Percentiles rank a stretch among this genome's conserved stretches.
phyloP scores from a whole-genome alignment of 768 basidiomycete genomes.

The Tremella mesenterica region DNA sequence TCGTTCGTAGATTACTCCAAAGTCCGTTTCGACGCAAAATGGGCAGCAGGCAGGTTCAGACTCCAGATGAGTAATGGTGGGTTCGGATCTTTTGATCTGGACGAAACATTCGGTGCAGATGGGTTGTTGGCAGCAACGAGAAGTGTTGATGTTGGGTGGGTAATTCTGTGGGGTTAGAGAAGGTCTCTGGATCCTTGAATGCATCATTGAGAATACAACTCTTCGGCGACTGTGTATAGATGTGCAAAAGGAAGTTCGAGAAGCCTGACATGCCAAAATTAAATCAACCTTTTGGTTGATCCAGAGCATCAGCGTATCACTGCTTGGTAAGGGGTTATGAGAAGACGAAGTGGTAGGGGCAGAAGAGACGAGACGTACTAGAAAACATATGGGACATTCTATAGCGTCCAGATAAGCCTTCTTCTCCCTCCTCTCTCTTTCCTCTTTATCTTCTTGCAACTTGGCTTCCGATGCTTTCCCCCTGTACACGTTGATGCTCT shows the following conservation, averaged over 20 bases:
- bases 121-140: constrained; percentile 94
- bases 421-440: constrained; percentile 54
- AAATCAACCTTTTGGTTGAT: too few species aligned
- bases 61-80: constrained; percentile 86
- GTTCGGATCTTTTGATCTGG: constrained; percentile 93
- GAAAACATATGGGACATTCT: constrained; percentile 97
- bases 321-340: too few species aligned
- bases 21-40: constrained; percentile 95
- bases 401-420: constrained; percentile 72
- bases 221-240: too few species aligned
- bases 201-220: too few species aligned
- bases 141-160: constrained; percentile 91
- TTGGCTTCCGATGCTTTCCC: constrained; percentile 1
- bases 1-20: constrained; percentile 83
- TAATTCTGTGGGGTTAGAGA: constrained; percentile 95
- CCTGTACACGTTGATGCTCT: constrained; percentile 16
- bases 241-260: too few species aligned
- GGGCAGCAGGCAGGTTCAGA: constrained; percentile 96
- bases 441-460: constrained; percentile 18
- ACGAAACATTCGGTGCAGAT: constrained; percentile 99
- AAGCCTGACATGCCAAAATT: too few species aligned
- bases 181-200: too few species aligned
- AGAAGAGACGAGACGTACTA: constrained; percentile 53
- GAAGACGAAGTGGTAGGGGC: too few species aligned
- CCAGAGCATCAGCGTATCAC: too few species aligned